These are phyloP conservation scores for Hypoxylon sp. DNA, from an alignment of 2,329 filamentous ascomycete species.

Conservation along the genomic window DNA sequence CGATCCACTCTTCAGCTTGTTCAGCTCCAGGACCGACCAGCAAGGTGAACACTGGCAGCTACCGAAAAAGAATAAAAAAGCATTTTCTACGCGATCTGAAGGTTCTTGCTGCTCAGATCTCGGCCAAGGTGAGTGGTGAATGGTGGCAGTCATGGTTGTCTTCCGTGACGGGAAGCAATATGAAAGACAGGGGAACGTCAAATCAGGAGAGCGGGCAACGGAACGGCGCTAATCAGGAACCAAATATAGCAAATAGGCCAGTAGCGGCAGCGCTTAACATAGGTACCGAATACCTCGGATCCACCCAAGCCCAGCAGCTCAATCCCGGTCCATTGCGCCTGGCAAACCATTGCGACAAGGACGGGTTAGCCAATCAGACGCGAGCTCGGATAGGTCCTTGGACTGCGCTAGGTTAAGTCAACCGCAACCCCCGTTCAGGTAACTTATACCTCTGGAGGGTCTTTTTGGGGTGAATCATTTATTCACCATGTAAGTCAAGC, in stretches of 20 bases:
- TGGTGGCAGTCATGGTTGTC: conserved; percentile 27
- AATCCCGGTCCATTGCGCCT: conserved; percentile 43
- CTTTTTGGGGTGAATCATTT: conserved; percentile 28
- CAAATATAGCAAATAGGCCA: conserved; percentile 47
- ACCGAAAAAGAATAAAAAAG: conserved; percentile 19
- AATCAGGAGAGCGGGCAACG: conserved; percentile 47
- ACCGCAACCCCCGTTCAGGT: conserved; percentile 38
- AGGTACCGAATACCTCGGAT: conserved; percentile 46
- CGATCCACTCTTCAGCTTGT: conserved; percentile 42
- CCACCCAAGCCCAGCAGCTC: conserved; percentile 33
- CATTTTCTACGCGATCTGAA: conserved; percentile 10
- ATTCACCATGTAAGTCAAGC: conserved; percentile 38
- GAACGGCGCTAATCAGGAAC: conserved; percentile 52
- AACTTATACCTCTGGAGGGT: conserved; percentile 35
- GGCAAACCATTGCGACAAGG: conserved; percentile 38
- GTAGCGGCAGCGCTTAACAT: conserved; percentile 53
- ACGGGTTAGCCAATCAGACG: conserved; percentile 43
- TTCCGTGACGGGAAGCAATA: conserved; percentile 37
- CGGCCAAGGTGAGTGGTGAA: conserved; percentile 41
- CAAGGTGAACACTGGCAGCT: conserved; percentile 28
- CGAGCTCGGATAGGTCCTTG: conserved; percentile 25
- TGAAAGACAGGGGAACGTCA: conserved; percentile 38
- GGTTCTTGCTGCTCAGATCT: conserved; percentile 29
- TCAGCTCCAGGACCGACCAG: conserved; percentile 37
- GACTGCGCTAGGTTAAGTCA: conserved; percentile 31